phyloP scores from a whole-genome alignment of 495 filamentous ascomycete species.

The Penicillium longicatenatum region DNA sequence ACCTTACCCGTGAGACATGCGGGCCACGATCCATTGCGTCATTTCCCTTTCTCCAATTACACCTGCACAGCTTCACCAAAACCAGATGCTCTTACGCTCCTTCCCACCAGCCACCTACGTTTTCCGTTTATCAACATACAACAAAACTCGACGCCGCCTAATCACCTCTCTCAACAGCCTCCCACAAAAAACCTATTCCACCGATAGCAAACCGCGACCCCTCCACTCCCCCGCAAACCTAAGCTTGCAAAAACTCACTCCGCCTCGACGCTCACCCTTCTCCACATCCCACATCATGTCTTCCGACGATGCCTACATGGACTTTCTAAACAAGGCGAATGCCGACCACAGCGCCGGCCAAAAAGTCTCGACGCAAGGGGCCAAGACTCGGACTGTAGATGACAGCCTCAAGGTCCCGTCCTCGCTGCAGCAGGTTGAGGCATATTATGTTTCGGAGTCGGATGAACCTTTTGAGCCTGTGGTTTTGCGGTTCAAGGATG shows the following conservation, averaged over 20 bases:
- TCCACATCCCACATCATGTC: conserved; percentile 55
- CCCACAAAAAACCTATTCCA: not conserved
- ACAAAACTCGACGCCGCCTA: not conserved
- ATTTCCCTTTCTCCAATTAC: conserved; percentile 29
- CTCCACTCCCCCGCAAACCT: conserved; percentile 14
- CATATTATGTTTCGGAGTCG: conserved; percentile 74
- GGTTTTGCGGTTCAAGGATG: conserved; percentile 61
- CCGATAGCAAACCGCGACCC: not conserved
- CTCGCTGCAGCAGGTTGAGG: conserved; percentile 57
- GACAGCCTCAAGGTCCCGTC: conserved; percentile 52
- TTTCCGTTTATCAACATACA: not conserved
- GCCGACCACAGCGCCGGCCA: conserved; percentile 56
- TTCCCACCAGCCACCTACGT: not conserved
- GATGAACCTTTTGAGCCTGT: conserved; percentile 86
- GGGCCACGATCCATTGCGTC: conserved; percentile 40
- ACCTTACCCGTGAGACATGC: not conserved
- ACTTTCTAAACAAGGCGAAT: conserved; percentile 85
- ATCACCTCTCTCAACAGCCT: not conserved
- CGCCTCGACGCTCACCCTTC: conserved; percentile 15
- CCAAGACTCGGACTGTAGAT: conserved; percentile 58
- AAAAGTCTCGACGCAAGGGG: conserved; percentile 19
- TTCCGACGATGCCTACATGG: conserved; percentile 76
- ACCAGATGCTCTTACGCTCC: conserved; percentile 8
- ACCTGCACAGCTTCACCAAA: conserved; percentile 20
- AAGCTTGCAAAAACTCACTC: not conserved